Conservation (phyloP, 164 flowering plant species). For the Brasenia schreberi region DNA sequence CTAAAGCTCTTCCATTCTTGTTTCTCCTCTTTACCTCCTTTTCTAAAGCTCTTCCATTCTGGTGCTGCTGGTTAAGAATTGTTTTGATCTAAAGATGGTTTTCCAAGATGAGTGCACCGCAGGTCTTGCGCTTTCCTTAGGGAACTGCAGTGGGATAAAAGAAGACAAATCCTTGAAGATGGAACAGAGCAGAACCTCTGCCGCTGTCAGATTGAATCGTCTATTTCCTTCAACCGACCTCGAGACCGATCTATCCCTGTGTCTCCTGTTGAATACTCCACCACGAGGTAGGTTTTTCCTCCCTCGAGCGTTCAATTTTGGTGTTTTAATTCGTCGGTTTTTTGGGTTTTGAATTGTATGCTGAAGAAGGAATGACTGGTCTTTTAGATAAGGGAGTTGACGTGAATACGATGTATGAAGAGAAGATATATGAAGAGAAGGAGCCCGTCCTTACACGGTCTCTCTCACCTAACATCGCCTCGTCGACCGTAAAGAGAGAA, state of each 20-base stretch:
- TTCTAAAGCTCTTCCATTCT: background rate
- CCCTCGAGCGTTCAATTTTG: background rate
- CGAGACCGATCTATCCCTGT: constrained; percentile 48
- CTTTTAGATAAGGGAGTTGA: background rate
- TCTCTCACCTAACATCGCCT: constrained; percentile 16
- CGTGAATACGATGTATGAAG: constrained; percentile 8
- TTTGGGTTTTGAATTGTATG: background rate
- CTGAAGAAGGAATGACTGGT: constrained; percentile 13
- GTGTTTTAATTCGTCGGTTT: background rate
- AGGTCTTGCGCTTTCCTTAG: constrained; percentile 49
- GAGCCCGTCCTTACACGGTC: constrained; percentile 21
- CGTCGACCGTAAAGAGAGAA: constrained; percentile 38
- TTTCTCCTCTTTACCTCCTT: background rate
- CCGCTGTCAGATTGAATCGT: constrained; percentile 5
- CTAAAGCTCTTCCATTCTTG: constrained; percentile 3
- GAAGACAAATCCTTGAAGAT: background rate
- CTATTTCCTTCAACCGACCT: constrained; percentile 1
- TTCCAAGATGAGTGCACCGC: constrained; percentile 23
- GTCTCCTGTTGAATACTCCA: constrained; percentile 10
- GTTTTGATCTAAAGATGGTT: background rate
- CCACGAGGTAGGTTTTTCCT: background rate
- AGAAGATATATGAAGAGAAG: constrained; percentile 6
- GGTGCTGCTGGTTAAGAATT: too few relatives aligned
- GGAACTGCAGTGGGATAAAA: constrained; percentile 2
- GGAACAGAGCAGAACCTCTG: constrained; percentile 1